These are phyloP conservation scores for Hibiscus tridactylites DNA, from an alignment of 345 rosid genomes.

Conservation along the genomic window DNA sequence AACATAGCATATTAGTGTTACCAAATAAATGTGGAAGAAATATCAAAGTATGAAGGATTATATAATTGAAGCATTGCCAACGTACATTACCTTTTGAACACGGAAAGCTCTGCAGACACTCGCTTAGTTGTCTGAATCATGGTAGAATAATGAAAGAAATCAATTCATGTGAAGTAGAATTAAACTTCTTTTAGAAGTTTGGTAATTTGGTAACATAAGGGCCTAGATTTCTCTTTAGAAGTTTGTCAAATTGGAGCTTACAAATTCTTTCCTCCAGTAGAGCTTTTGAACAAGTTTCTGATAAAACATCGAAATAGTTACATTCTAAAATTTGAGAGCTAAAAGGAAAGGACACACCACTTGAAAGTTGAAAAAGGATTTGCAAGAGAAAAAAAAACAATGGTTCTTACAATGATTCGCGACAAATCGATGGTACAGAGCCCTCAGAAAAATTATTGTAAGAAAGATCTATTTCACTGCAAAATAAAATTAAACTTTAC, in stretches of 20 bases:
- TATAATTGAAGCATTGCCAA: no score
- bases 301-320: neutral
- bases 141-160: neutral
- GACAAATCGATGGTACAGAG: conserved; percentile 21
- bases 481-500: neutral
- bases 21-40: no score
- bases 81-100: conserved; percentile 9
- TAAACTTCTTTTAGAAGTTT: no score
- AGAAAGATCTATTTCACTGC: conserved; percentile 37
- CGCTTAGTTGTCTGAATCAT: neutral
- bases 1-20: neutral
- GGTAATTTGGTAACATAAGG: neutral
- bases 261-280: conserved; percentile 2
- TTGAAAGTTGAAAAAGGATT: neutral
- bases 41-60: no score
- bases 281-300: conserved; percentile 30
- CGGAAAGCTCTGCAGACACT: neutral
- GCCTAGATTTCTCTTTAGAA: neutral
- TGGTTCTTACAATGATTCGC: conserved; percentile 23
- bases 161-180: no score
- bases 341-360: neutral
- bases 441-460: conserved; percentile 32
- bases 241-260: neutral
- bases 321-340: neutral
- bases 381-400: no score